Percentiles rank a stretch among this genome's conserved stretches.
These are phyloP conservation scores for Clausena lansium DNA, from an alignment of 345 rosid genomes.

Conservation along the genomic window DNA sequence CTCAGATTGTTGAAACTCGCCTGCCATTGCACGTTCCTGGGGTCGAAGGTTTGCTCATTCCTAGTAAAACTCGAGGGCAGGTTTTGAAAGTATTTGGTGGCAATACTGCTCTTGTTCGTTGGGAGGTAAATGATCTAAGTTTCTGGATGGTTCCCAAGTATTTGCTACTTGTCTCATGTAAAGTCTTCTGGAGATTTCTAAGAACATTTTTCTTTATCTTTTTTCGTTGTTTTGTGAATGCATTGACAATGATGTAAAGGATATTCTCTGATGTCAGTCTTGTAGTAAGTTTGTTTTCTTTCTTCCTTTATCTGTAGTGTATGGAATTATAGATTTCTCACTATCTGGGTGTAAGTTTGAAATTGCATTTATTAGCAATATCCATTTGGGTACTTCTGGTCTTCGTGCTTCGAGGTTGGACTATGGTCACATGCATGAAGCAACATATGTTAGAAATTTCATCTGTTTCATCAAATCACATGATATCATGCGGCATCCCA, in stretches of 20 bases:
- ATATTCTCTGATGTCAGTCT: background rate
- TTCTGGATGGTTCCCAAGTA: conserved; percentile 2
- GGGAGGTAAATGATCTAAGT: conserved; percentile 68
- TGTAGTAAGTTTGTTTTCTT: background rate
- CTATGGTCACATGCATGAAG: background rate
- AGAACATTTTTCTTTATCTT: background rate
- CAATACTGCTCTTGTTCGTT: conserved; percentile 78
- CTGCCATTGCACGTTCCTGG: conserved; percentile 70
- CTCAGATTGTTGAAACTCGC: conserved; percentile 67
- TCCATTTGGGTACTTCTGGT: background rate
- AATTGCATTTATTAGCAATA: background rate
- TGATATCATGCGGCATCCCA: background rate
- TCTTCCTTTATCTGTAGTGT: background rate
- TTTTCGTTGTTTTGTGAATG: conserved; percentile 4
- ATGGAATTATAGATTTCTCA: background rate
- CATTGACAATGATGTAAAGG: background rate
- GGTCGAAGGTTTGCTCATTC: conserved; percentile 73
- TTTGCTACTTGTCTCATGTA: conserved; percentile 8
- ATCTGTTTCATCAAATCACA: background rate
- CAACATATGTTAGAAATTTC: background rate
- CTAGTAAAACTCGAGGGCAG: conserved; percentile 71
- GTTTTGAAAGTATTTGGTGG: conserved; percentile 57
- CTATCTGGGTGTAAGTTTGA: background rate
- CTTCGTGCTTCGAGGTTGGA: background rate
- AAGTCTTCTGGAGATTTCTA: conserved; percentile 3